phyloP scores from a whole-genome alignment of 73 alveolate species.

The Paramecium sexaurelia region DNA sequence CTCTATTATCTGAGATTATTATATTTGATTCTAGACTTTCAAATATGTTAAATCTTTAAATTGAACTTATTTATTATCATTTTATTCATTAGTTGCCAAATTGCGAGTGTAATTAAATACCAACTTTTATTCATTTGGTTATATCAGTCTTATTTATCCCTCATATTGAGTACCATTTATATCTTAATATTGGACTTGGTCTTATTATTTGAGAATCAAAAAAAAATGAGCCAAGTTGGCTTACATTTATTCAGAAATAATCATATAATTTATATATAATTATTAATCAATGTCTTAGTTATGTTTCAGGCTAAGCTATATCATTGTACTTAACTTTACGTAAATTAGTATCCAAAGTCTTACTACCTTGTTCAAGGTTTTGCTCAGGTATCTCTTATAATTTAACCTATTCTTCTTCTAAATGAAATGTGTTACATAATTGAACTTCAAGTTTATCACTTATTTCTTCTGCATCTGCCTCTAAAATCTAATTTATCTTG shows the following conservation, averaged over 20 bases:
- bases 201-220: not conserved
- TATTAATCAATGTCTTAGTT: not conserved
- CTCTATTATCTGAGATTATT: not conserved
- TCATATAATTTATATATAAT: not conserved
- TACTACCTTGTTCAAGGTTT: not conserved
- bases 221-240: constrained; percentile 48
- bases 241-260: constrained; percentile 24
- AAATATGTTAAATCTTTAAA: constrained; percentile 26
- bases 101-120: not conserved
- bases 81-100: constrained; percentile 23
- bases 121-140: constrained; percentile 38
- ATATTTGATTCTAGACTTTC: not conserved
- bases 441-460: not conserved
- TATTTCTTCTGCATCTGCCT: not conserved
- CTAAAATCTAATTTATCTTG: not conserved
- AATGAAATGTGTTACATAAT: not conserved
- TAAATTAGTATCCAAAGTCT: not conserved
- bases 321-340: not conserved
- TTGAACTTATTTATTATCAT: not conserved
- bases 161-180: constrained; percentile 5
- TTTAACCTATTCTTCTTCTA: not conserved
- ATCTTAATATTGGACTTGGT: not conserved
- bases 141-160: not conserved
- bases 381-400: not conserved
- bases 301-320: not conserved